Conservation (phyloP, 345 rosid species). For the Pseudoturritis turrita region DNA sequence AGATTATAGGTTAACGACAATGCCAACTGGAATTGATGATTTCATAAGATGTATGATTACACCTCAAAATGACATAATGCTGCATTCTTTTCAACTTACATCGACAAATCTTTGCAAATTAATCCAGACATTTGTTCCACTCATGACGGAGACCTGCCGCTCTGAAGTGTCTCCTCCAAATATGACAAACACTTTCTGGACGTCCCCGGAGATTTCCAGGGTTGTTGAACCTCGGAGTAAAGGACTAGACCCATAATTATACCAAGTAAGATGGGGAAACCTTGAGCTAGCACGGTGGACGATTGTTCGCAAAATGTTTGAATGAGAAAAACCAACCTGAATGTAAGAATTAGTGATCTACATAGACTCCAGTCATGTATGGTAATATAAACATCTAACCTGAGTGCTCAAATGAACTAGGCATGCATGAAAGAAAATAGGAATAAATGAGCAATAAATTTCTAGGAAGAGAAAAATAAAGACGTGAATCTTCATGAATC, state of each 20-base stretch:
- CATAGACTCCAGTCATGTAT: background rate
- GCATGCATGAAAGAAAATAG: background rate
- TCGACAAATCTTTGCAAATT: constrained; percentile 74
- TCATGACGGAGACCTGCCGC: constrained; percentile 96
- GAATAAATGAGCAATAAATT: background rate
- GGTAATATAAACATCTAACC: constrained; percentile 2
- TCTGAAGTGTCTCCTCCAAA: constrained; percentile 95
- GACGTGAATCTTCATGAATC: background rate
- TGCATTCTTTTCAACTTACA: constrained; percentile 47
- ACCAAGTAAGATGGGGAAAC: constrained; percentile 58
- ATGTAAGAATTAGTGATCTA: constrained; percentile 11
- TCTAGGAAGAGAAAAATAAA: background rate
- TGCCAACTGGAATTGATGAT: background rate
- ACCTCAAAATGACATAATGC: background rate
- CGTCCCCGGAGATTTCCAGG: constrained; percentile 31
- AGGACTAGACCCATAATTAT: constrained; percentile 38
- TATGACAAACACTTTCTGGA: constrained; percentile 62
- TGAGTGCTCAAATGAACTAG: background rate
- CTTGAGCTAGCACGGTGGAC: constrained; percentile 70
- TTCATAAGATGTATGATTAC: background rate
- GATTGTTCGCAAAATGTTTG: constrained; percentile 75
- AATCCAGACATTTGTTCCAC: constrained; percentile 96
- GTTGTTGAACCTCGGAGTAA: constrained; percentile 26
- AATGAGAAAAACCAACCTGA: constrained; percentile 98
- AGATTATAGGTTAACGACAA: background rate